Percentiles rank a stretch among this genome's conserved stretches.
These are phyloP conservation scores for Saprolegnia parasitica DNA, from an alignment of 352 stramenopile species.

Conservation along the genomic window DNA sequence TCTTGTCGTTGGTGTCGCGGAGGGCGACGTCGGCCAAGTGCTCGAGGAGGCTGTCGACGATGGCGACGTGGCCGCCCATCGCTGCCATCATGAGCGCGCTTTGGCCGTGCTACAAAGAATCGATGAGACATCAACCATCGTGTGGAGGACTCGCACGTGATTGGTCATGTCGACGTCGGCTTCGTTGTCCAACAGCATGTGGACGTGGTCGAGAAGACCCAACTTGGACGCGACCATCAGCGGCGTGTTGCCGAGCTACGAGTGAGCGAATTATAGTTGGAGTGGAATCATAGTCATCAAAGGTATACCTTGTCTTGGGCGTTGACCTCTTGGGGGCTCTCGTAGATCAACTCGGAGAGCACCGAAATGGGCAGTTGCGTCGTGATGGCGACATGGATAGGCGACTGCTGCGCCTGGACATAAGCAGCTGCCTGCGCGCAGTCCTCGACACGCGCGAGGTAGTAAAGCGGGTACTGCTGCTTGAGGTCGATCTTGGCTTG, in stretches of 20 bases:
- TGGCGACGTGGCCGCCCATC: conserved; percentile 1
- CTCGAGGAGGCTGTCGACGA: conserved; percentile 13
- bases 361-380: not conserved
- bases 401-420: not conserved
- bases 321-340: conserved; percentile 6
- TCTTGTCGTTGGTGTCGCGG: not conserved
- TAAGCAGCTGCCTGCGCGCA: not conserved
- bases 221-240: conserved; percentile 9
- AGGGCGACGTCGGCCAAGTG: conserved; percentile 10
- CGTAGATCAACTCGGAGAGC: not conserved
- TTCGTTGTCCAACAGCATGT: not conserved
- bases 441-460: not conserved
- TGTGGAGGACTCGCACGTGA: not conserved
- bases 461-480: conserved; percentile 13
- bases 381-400: not conserved
- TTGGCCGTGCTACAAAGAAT: not conserved
- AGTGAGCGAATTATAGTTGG: too few species aligned
- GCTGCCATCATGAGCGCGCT: conserved; percentile 22
- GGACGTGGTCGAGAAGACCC: not conserved
- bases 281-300: too few species aligned
- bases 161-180: conserved; percentile 4
- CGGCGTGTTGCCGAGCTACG: conserved; percentile 9
- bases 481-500: conserved; percentile 7
- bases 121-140: not conserved
- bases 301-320: conserved; percentile 13